phyloP scores from a whole-genome alignment of 768 basidiomycete genomes.

The Sporobolomyces roseus region DNA sequence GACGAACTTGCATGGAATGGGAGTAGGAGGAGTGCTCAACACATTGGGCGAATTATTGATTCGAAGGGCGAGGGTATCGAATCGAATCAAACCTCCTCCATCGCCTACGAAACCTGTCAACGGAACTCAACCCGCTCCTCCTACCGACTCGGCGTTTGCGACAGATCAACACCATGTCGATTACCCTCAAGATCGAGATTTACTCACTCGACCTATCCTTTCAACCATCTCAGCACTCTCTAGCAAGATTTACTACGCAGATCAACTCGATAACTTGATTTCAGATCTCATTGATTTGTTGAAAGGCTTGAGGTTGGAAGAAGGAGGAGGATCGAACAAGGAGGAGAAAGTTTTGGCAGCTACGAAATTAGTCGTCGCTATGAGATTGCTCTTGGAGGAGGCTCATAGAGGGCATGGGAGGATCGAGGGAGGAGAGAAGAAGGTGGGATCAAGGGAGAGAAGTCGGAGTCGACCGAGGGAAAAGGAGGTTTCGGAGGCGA shows the following conservation, averaged over 20 bases:
- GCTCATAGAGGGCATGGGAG: neutral
- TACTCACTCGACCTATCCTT: conserved; percentile 11
- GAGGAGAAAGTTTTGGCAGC: conserved; percentile 12
- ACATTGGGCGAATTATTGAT: conserved; percentile 21
- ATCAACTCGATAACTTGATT: conserved; percentile 29
- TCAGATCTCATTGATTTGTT: conserved; percentile 14
- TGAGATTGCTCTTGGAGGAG: conserved; percentile 20
- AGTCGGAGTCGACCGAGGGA: no score
- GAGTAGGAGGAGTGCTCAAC: neutral
- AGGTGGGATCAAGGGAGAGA: neutral
- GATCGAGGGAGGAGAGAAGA: neutral
- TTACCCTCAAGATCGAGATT: neutral
- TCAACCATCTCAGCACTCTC: conserved; percentile 12
- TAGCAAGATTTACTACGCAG: conserved; percentile 21
- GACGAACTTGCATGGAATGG: neutral
- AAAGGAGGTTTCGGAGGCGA: neutral
- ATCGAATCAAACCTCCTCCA: conserved; percentile 5
- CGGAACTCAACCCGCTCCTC: neutral
- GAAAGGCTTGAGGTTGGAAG: neutral
- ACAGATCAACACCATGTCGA: neutral
- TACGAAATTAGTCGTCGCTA: conserved; percentile 12
- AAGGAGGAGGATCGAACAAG: conserved; percentile 6
- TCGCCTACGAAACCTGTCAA: neutral
- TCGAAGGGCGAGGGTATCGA: conserved; percentile 3
- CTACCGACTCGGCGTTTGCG: neutral